Base-by-base conservation (phyloP, 257 asterid species). In the Scutellaria barbata region DNA sequence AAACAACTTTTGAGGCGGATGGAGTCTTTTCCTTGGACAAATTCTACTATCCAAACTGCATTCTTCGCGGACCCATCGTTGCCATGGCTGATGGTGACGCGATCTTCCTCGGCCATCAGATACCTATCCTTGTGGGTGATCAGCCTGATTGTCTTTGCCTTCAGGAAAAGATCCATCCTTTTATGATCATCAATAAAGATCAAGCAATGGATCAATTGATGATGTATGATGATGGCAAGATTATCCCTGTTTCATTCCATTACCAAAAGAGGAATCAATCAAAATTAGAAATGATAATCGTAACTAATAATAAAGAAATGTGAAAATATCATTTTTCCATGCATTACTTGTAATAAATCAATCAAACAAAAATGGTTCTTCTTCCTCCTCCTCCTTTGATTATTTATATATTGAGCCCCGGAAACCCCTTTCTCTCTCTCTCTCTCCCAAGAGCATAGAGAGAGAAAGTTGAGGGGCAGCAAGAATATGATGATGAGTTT, bases 31-130 rank as follows among this genome's bases (percentile, higher is more conserved):
- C 83, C 89, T 6, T 62, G 74, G 2, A 77, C 79, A 11, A 82
- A 65, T 64, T 89, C 96, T 0, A 92, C 82, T 1, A 17, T 46
- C 96, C 98, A 92, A 20, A 78, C 1, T 1, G 95, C 72, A 54
- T 82, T 85, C 30, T 56, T 39, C 2, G 79, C 43, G 0, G 92
- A 63, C 5, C 85, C 83, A 8, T 87, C 86, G n/a, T 84, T 75
- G 69, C 73, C 80, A 39, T 82, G 95, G 57, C 70, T 57, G 17
- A 92, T 75, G 11, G 78, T 64, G 33, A 66, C 77, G 33, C 74
- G 72, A 69, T 92, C 93, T 12, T 82, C 95, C 20, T 72, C 87
- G 17, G 98, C 94, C 17, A 81, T 72, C 5, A 89, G 85, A 78
- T 79, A 86, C 12, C 82, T 85, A 80, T 89, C 96, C 8, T 61